Evolutionary conservation across 495 filamentous ascomycete genomes (phyloP), one percentile per base, ranked within the genome.

Genomic region (Aspergillus olivimuriae): DNA sequence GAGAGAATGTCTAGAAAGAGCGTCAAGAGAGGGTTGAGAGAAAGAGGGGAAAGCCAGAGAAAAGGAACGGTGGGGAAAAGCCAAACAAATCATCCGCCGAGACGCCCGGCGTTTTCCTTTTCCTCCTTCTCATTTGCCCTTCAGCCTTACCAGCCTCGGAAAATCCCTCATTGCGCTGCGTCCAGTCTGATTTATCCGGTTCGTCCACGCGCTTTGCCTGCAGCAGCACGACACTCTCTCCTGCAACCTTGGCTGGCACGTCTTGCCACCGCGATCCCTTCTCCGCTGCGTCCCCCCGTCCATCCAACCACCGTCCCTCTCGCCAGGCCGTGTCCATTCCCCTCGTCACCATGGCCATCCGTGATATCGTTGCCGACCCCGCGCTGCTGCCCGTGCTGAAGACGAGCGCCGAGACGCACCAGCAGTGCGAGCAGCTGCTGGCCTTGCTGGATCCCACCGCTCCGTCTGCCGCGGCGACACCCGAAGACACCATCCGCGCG

Each of bases 341-440:
- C 39, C 46, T 38, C 14, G 28, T 49, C 47, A 49, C 46, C 22
- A 78, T 80, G 74, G 61, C 69, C 34, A 67, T 69, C 47, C 66
- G 78, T 56, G 72, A 77, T 26, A 76, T 84, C 53, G 77, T 92
- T 48, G 80, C 78, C 21, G 85, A 94, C 58, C 69, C 81, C 11
- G 72, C 76, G 32, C 77, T 94, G 16, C 63, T 71, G 36, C 73
- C 81, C n/a, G 87, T 87, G 43, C 73, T 94, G 23, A 70, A 80
- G 19, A 75, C 82, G 17, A 87, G 82, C 30, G 73, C 76, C 35
- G 76, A 82, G 34, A 80, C 87, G 8, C 80, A 84, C 34, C 66
- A 80, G 22, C 84, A 89, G 60, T 89, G 86, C 40, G 72, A 86
- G 46, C 70, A 69, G n/a, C 75, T 95, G 20, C 73, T 94, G 38